A percentile compares a stretch with the other conserved stretches of the same genome.
Evolutionary conservation across 2,329 filamentous ascomycete species (phyloP).

Genomic region (Sporothrix globosa): DNA sequence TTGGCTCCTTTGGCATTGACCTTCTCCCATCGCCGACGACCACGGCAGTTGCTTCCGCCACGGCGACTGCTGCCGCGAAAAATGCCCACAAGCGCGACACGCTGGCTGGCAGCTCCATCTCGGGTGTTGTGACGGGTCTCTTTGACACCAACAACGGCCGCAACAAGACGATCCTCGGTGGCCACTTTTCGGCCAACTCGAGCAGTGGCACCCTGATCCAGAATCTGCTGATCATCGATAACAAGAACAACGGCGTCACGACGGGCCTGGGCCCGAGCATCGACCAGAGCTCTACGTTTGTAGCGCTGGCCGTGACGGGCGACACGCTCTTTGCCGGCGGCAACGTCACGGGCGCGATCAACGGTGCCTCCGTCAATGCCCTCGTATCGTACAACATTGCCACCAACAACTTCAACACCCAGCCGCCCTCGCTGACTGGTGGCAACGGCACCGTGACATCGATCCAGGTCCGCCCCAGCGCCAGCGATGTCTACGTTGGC

Average conservation of each 20-base stretch:
- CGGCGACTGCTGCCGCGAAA: conserved; percentile 43
- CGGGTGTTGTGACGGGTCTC: conserved; percentile 74
- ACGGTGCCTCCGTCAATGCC: conserved; percentile 66
- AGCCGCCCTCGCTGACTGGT: conserved; percentile 76
- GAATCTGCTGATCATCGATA: conserved; percentile 83
- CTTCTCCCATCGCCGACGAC: conserved; percentile 48
- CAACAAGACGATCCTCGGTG: conserved; percentile 86
- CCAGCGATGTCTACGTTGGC: conserved; percentile 78
- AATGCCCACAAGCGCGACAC: conserved; percentile 52
- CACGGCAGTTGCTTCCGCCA: conserved; percentile 44
- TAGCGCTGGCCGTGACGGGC: conserved; percentile 68
- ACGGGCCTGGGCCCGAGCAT: conserved; percentile 70
- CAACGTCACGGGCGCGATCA: conserved; percentile 70
- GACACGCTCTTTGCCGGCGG: conserved; percentile 82
- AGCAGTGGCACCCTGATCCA: conserved; percentile 71
- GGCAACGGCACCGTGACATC: conserved; percentile 71
- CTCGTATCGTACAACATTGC: conserved; percentile 79
- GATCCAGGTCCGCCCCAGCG: conserved; percentile 71
- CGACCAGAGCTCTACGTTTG: conserved; percentile 72
- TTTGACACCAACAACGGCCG: conserved; percentile 69
- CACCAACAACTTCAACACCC: conserved; percentile 64
- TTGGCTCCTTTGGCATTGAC: conserved; percentile 62
- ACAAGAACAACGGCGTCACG: conserved; percentile 66
- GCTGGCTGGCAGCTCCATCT: conserved; percentile 48
- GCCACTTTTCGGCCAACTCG: conserved; percentile 76